These are phyloP conservation scores for Sporothrix phasma DNA, from an alignment of 2,329 filamentous ascomycete genomes.

Conservation along the genomic window DNA sequence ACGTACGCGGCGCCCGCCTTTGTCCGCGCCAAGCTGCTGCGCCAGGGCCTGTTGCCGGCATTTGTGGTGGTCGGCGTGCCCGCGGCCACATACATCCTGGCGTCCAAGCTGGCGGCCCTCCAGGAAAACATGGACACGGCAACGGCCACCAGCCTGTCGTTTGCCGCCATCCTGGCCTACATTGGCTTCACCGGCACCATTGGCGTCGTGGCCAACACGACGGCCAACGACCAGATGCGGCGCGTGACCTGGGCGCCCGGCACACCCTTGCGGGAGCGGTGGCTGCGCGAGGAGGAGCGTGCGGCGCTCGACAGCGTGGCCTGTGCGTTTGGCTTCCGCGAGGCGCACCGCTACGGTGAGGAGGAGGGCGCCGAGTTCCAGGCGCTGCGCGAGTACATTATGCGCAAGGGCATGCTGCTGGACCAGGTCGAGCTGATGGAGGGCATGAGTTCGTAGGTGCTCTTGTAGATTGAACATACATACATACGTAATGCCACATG, in stretches of 20 bases:
- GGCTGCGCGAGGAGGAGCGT: conserved; percentile 83
- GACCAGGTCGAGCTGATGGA: conserved; percentile 86
- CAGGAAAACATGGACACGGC: conserved; percentile 69
- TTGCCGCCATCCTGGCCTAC: conserved; percentile 75
- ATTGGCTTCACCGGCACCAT: conserved; percentile 70
- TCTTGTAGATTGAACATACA: not conserved
- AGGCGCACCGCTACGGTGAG: conserved; percentile 69
- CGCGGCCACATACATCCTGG: conserved; percentile 58
- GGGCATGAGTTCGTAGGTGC: conserved; percentile 53
- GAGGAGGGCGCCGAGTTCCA: conserved; percentile 91
- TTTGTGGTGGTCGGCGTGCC: conserved; percentile 49
- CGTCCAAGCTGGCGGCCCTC: conserved; percentile 53
- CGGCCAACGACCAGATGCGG: conserved; percentile 89
- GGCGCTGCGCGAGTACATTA: conserved; percentile 69
- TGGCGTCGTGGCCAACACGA: conserved; percentile 74
- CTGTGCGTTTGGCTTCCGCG: conserved; percentile 83
- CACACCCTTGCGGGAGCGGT: conserved; percentile 68
- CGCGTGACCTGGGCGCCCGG: conserved; percentile 84
- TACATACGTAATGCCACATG: not conserved
- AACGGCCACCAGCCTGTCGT: conserved; percentile 66
- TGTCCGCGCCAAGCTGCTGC: conserved; percentile 55
- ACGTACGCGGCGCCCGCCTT: conserved; percentile 60
- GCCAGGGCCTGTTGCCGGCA: conserved; percentile 51
- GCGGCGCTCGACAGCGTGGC: conserved; percentile 79
- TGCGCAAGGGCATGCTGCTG: conserved; percentile 76